phyloP scores from a whole-genome alignment of 2,329 filamentous ascomycete species.

The Blastomyces percursus region DNA sequence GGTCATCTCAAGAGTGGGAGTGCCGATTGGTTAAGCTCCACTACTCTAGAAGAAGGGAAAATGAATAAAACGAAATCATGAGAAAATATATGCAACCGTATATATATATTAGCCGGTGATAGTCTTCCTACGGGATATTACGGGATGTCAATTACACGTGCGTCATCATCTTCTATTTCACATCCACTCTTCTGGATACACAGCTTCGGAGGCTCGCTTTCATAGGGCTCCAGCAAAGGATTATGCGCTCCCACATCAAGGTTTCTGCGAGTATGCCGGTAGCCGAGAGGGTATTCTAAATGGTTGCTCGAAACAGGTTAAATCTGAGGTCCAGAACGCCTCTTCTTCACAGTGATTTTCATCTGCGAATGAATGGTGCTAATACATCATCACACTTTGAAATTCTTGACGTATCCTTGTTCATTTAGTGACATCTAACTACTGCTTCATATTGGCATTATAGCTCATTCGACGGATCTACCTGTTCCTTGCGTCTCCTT shows the following conservation, averaged over 20 bases:
- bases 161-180: too few relatives aligned
- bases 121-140: too few relatives aligned
- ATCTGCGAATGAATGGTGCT: conserved; percentile 21
- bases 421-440: conserved; percentile 23
- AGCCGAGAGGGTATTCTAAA: conserved; percentile 56
- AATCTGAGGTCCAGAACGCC: conserved; percentile 64
- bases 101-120: background rate
- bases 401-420: background rate
- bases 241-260: conserved; percentile 55
- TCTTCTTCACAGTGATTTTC: conserved; percentile 53
- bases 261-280: conserved; percentile 55
- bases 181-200: too few relatives aligned
- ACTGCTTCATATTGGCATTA: conserved; percentile 55
- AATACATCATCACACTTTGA: conserved; percentile 3
- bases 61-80: background rate
- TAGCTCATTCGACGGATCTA: conserved; percentile 57
- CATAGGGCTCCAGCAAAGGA: conserved; percentile 56
- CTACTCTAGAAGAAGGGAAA: too few relatives aligned
- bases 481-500: conserved; percentile 58
- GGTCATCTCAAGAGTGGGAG: background rate
- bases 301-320: conserved; percentile 48
- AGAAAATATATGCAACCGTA: too few relatives aligned
- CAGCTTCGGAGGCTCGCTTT: too few relatives aligned
- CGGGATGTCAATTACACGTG: conserved; percentile 51
- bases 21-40: background rate